Base-by-base conservation (phyloP, 1,284 basidiomycete genomes). In the Rugosomyces carneus region DNA sequence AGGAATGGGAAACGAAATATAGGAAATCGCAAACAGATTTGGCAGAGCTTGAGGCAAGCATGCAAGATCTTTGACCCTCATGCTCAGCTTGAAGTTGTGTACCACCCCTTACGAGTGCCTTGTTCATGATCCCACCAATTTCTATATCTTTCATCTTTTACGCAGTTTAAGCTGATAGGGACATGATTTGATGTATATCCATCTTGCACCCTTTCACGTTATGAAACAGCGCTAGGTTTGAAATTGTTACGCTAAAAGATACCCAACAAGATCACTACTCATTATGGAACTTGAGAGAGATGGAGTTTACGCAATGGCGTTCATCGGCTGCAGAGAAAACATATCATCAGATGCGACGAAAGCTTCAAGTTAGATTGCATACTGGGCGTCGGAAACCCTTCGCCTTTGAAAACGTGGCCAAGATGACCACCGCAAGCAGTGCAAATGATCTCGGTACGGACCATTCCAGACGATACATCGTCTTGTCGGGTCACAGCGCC, bases 401-500 rank as follows among this genome's bases (percentile, higher is more conserved):
- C 93, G 24, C 93, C 93, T 59, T 84, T 87, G 75, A 96, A 97
- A 42, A 96, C 88, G 60, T 96, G 93, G 1, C 93, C 93, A 9
- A 96, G 73, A 62, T 96, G 93, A 1, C 93, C 90, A 10, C 89
- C 91, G 55, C 93, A 95, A 0, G 84, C 82, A 10, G 83, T 76
- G 60, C 88, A 92, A 18, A 78, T 85, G 40, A 93, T 91, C 65
- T 91, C 88, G 5, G 68, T 88, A 49, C 87, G 75, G 8, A 60
- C 59, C 70, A 73, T 79, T n/a, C 80, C 78, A 27, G 68, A 59
- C 0, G 76, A 60, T 10, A 44, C 64, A 59, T 90, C 87, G 51
- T 81, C 77, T 49, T 86, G 80, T 34, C 80, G 75, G 45, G 65
- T 75, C n/a, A 96, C 89, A 10, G 93, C 90, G 27, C 93, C 93